Evolutionary conservation across 805 yeast genomes (phyloP), one percentile per base, ranked within the genome.

Genomic region (Lipomyces sp.): DNA sequence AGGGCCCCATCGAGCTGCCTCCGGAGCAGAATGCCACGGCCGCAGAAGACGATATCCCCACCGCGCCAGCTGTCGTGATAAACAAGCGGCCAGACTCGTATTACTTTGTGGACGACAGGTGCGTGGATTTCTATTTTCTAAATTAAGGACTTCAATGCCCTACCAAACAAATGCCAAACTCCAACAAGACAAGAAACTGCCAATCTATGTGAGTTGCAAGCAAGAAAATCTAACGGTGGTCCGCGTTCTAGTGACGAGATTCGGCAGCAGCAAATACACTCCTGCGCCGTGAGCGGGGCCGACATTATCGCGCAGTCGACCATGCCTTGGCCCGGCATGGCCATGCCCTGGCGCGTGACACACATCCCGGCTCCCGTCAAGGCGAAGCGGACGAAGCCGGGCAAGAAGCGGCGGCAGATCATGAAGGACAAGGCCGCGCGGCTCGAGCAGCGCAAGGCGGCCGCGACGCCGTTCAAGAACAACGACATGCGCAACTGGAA

Each of bases 61-160:
- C 19, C 22, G 51, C 55, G 6, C 55, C 48, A 4, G 37, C 29
- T 4, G 43, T 35, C 19, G 58, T 50, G 31, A n/a, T 16, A 18
- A 44, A 46, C 26, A 46, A 46, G 32, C 55, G 58, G 16, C 58
- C 58, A 11, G 47, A 47, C 24, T 50, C 55, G 24, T 50, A 53
- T 26, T 53, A 53, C 38, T 32, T 50, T 24, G 47, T 36, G n/a
- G 39, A 51, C 19, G 33, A 44, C 31, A 19, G n/a, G 54, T 50
- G 31, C 19, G 50, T 28, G 10, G 10, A 26, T 10, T 32, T 23
- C 8, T 24, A n/a, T 13, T 8, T 23, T 23, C 28, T 14, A 3
- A n/a, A 6, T 16, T 10, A 4, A 7, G 13, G n/a, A 22, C n/a
- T 4, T 13, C 5, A 7, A 7, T 13, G 43, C 35, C 16, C 32